These are phyloP conservation scores for Yarrowia alimentaria DNA, from an alignment of 805 yeast genomes.

Conservation along the genomic window DNA sequence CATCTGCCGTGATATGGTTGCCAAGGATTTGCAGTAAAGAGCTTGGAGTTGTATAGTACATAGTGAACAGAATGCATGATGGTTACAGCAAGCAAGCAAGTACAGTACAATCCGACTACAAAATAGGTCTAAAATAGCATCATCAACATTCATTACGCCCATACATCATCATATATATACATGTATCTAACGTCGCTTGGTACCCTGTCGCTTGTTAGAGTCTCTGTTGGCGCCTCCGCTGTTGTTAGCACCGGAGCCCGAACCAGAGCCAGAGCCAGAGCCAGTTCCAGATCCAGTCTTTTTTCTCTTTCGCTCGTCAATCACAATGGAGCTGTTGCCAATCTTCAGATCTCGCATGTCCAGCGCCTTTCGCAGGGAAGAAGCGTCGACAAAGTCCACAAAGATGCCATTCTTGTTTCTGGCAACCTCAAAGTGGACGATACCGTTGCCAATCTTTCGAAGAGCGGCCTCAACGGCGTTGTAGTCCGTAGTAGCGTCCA, in stretches of 20 bases:
- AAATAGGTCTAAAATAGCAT: too few species aligned
- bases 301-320: constrained; percentile 40
- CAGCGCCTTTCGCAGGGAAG: constrained; percentile 37
- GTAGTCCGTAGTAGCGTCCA: constrained; percentile 36
- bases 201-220: constrained; percentile 26
- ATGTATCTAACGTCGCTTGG: constrained; percentile 28
- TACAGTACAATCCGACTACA: too few species aligned
- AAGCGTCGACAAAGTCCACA: constrained; percentile 41
- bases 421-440: constrained; percentile 41
- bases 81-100: too few species aligned
- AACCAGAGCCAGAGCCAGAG: background rate
- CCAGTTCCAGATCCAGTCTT: constrained; percentile 13
- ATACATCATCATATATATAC: too few species aligned
- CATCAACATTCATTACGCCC: too few species aligned
- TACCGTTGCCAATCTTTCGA: constrained; percentile 36
- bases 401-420: constrained; percentile 40
- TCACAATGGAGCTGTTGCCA: constrained; percentile 36
- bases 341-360: constrained; percentile 37
- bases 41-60: too few species aligned
- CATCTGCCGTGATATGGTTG: constrained; percentile 77
- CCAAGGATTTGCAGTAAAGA: constrained; percentile 68
- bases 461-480: constrained; percentile 37
- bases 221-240: constrained; percentile 15
- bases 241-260: background rate
- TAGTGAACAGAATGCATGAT: too few species aligned